Conservation (phyloP, 805 yeast genomes). For the Wickerhamiella allomyrinae region DNA sequence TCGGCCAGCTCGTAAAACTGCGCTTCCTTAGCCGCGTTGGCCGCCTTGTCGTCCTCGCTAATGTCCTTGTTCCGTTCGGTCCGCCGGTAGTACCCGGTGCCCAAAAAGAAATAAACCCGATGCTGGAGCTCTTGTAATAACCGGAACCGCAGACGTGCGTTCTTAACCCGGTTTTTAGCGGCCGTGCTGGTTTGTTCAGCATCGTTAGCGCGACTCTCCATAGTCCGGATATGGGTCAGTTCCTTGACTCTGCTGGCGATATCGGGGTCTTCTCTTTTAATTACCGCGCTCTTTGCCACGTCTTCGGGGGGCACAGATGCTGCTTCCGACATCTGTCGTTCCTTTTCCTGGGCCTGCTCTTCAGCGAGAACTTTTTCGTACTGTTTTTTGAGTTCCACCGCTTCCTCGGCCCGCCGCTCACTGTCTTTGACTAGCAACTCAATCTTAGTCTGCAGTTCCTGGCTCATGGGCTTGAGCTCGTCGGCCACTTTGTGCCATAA, state of each 20-base stretch:
- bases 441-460: background rate
- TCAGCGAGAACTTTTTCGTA: background rate
- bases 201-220: background rate
- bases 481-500: constrained; percentile 29
- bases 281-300: background rate
- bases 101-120: constrained; percentile 56
- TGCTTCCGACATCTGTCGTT: no score
- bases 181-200: background rate
- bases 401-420: background rate
- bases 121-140: constrained; percentile 33
- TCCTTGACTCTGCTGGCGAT: background rate
- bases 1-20: constrained; percentile 50
- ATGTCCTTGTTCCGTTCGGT: constrained; percentile 18
- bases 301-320: background rate
- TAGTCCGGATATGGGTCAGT: background rate
- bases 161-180: constrained; percentile 12
- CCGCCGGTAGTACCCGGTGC: constrained; percentile 24
- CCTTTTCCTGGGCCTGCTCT: background rate
- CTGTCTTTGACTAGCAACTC: background rate
- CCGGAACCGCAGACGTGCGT: constrained; percentile 2
- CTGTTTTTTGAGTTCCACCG: background rate
- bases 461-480: constrained; percentile 3
- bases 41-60: constrained; percentile 10
- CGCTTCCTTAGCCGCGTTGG: constrained; percentile 34
- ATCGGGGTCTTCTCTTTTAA: background rate